Conservation (phyloP, 768 basidiomycete genomes). For the Sarcodon aspratus region DNA sequence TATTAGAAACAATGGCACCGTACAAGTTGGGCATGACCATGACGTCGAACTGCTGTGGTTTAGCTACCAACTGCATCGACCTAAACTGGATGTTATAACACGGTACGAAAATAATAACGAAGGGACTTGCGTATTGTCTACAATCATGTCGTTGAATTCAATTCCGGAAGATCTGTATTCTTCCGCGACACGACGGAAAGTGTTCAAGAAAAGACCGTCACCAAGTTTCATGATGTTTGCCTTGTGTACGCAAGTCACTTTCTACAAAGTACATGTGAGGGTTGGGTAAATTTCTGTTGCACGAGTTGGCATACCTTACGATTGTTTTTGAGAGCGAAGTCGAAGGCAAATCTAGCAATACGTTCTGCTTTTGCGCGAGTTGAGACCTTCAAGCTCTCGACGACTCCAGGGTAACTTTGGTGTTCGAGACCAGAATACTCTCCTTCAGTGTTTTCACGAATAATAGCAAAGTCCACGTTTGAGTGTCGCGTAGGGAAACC, state of each 20-base stretch:
- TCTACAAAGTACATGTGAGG: constrained; percentile 35
- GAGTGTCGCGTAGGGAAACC: constrained; percentile 93
- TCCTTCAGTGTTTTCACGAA: constrained; percentile 99
- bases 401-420: constrained; percentile 95
- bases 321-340: constrained; percentile 97
- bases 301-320: constrained; percentile 56
- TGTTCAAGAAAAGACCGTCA: constrained; percentile 97
- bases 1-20: constrained; percentile 92
- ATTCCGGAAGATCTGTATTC: constrained; percentile 93
- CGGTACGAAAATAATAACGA: neutral
- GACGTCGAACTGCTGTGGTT: constrained; percentile 93
- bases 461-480: constrained; percentile 97
- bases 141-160: constrained; percentile 95
- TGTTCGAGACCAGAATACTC: constrained; percentile 99
- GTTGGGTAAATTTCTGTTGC: neutral
- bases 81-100: constrained; percentile 23
- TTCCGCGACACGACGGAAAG: constrained; percentile 92
- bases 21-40: constrained; percentile 99
- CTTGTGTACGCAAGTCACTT: constrained; percentile 99
- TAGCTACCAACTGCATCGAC: constrained; percentile 98
- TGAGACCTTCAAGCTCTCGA: constrained; percentile 95
- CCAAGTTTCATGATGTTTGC: constrained; percentile 99
- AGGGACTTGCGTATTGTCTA: constrained; percentile 82
- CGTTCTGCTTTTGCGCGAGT: constrained; percentile 93
- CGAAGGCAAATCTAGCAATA: constrained; percentile 94